These are phyloP conservation scores for Penicillium sp. DNA, from an alignment of 2,329 filamentous ascomycete genomes.

Conservation along the genomic window DNA sequence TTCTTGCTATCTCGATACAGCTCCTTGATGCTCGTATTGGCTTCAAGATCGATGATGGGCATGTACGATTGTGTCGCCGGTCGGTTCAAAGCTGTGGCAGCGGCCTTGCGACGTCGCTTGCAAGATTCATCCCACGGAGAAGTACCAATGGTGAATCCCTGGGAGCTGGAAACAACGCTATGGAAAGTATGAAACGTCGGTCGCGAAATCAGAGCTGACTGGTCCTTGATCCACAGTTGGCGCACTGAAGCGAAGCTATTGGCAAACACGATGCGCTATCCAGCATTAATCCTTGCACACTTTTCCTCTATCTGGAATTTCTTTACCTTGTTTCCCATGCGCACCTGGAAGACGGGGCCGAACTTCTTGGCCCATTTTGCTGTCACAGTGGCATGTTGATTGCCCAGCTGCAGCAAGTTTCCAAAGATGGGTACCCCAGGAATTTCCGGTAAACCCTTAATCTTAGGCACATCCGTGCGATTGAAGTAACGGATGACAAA, in stretches of 20 bases:
- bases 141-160: slow-evolving; percentile 79
- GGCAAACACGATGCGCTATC: slow-evolving; percentile 68
- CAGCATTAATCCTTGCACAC: slow-evolving; percentile 4
- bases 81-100: slow-evolving; percentile 73
- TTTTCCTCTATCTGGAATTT: too few relatives aligned
- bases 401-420: slow-evolving; percentile 60
- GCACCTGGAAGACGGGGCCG: slow-evolving; percentile 64
- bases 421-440: slow-evolving; percentile 63
- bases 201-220: slow-evolving; percentile 72
- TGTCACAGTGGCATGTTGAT: slow-evolving; percentile 55
- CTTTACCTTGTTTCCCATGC: slow-evolving; percentile 64
- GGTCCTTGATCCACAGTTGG: slow-evolving; percentile 72
- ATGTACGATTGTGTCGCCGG: slow-evolving; percentile 76
- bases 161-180: slow-evolving; percentile 70
- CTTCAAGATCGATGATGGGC: slow-evolving; percentile 78
- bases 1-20: slow-evolving; percentile 63
- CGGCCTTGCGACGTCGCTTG: slow-evolving; percentile 73
- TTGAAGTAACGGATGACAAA: slow-evolving; percentile 45
- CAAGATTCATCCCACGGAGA: slow-evolving; percentile 82
- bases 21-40: slow-evolving; percentile 68
- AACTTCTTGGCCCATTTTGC: slow-evolving; percentile 60
- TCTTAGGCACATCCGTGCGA: slow-evolving; percentile 58
- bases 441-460: slow-evolving; percentile 61
- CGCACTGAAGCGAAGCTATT: slow-evolving; percentile 74
- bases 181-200: slow-evolving; percentile 80